These are phyloP conservation scores for Poronia punctata DNA, from an alignment of 495 filamentous ascomycete species.

Conservation along the genomic window DNA sequence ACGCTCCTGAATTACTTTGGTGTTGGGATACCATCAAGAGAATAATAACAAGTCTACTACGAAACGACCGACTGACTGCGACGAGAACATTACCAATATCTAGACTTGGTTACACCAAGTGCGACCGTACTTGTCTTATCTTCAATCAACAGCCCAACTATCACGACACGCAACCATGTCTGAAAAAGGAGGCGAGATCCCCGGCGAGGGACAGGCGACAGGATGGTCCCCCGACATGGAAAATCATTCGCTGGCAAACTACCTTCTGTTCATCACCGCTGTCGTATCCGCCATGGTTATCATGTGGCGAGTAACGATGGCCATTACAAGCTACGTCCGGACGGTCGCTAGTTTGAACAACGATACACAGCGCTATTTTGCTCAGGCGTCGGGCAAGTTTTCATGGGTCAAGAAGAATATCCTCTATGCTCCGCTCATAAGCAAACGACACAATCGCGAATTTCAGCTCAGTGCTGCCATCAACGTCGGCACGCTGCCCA, in stretches of 20 bases:
- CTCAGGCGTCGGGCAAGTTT: constrained; percentile 40
- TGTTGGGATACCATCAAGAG: too few relatives aligned
- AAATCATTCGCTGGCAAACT: constrained; percentile 39
- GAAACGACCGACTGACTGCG: too few relatives aligned
- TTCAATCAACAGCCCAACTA: neutral
- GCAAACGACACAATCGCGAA: constrained; percentile 81
- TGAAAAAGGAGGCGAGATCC: constrained; percentile 3
- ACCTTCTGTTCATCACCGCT: constrained; percentile 41
- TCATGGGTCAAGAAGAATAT: constrained; percentile 74
- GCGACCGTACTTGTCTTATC: neutral
- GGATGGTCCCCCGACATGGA: constrained; percentile 30
- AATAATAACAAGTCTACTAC: too few relatives aligned
- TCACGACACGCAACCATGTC: constrained; percentile 12
- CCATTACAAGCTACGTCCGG: constrained; percentile 63
- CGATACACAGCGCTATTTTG: constrained; percentile 57
- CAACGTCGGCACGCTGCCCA: constrained; percentile 83
- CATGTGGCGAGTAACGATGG: constrained; percentile 42
- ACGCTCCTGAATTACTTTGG: too few relatives aligned
- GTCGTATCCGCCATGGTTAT: constrained; percentile 34
- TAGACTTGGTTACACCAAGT: neutral
- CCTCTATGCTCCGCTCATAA: constrained; percentile 73
- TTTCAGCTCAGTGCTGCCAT: constrained; percentile 80
- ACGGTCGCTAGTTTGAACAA: constrained; percentile 61
- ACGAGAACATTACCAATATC: too few relatives aligned
- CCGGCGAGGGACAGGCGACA: constrained; percentile 22